phyloP scores from a whole-genome alignment of 352 stramenopile genomes.

The Pythium aphanidermatum region DNA sequence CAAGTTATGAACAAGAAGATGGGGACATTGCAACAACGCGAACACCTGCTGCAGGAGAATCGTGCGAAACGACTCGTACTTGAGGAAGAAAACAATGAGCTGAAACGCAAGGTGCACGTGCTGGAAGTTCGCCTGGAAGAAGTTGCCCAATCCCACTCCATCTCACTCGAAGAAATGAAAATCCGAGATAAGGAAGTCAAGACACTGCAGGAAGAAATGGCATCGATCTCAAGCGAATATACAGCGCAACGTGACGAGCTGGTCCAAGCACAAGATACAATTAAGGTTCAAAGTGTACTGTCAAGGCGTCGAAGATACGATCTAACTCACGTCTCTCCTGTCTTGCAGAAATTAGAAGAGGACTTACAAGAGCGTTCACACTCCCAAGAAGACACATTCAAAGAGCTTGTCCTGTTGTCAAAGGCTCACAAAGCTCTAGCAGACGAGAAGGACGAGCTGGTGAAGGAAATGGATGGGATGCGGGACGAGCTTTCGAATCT shows the following conservation, averaged over 20 bases:
- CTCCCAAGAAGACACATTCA: slow-evolving; percentile 65
- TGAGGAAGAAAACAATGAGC: slow-evolving; percentile 71
- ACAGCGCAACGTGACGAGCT: slow-evolving; percentile 59
- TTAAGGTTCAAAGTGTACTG: too few relatives aligned
- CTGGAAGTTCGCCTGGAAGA: slow-evolving; percentile 75
- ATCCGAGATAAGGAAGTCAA: slow-evolving; percentile 50
- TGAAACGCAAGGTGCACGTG: slow-evolving; percentile 71
- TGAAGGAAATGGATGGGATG: slow-evolving; percentile 38
- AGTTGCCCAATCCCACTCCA: slow-evolving; percentile 54
- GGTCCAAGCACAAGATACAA: slow-evolving; percentile 39
- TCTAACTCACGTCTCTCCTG: too few relatives aligned
- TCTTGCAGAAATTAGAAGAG: slow-evolving; percentile 60
- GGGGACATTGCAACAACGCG: slow-evolving; percentile 52
- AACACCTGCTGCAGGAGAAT: slow-evolving; percentile 62
- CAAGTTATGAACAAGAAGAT: slow-evolving; percentile 79
- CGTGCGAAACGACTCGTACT: slow-evolving; percentile 42
- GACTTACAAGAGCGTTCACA: slow-evolving; percentile 50
- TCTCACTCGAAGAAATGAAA: slow-evolving; percentile 52
- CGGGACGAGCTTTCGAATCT: slow-evolving; percentile 43
- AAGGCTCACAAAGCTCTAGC: slow-evolving; percentile 70
- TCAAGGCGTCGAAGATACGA: too few relatives aligned
- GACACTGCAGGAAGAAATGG: slow-evolving; percentile 57
- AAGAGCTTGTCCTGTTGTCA: slow-evolving; percentile 69
- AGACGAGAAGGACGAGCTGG: slow-evolving; percentile 51
- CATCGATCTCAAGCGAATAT: slow-evolving; percentile 59